These are phyloP conservation scores for Purpureocillium takamizusanense DNA, from an alignment of 2,329 filamentous ascomycete species.

Conservation along the genomic window DNA sequence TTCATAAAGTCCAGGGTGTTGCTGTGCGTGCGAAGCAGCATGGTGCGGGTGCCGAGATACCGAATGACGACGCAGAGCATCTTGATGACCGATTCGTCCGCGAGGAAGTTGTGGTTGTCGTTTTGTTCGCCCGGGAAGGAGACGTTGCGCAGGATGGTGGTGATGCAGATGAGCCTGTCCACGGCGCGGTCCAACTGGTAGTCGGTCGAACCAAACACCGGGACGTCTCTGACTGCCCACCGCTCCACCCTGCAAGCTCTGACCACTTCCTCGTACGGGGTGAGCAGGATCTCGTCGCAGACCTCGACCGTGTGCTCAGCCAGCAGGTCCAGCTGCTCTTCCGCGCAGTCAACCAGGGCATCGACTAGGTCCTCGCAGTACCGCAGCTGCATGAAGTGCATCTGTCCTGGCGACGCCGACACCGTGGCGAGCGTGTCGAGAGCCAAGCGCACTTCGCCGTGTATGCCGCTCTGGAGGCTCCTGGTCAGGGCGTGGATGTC, in stretches of 20 bases:
- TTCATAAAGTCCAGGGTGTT: slow-evolving; percentile 98
- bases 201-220: slow-evolving; percentile 63
- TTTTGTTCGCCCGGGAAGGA: slow-evolving; percentile 62
- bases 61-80: slow-evolving; percentile 78
- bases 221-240: slow-evolving; percentile 61
- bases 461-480: slow-evolving; percentile 82
- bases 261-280: slow-evolving; percentile 79
- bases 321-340: slow-evolving; percentile 78
- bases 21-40: slow-evolving; percentile 69
- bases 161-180: slow-evolving; percentile 81
- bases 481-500: slow-evolving; percentile 85
- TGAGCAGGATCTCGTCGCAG: slow-evolving; percentile 75
- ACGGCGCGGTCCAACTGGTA: slow-evolving; percentile 82
- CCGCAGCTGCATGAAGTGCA: slow-evolving; percentile 57
- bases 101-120: slow-evolving; percentile 63
- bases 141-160: slow-evolving; percentile 84
- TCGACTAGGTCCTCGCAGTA: slow-evolving; percentile 85
- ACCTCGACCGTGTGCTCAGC: slow-evolving; percentile 77
- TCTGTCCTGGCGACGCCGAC: slow-evolving; percentile 50
- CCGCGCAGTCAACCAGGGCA: slow-evolving; percentile 79
- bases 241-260: slow-evolving; percentile 70
- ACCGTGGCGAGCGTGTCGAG: slow-evolving; percentile 73
- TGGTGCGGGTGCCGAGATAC: slow-evolving; percentile 80
- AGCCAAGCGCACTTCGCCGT: slow-evolving; percentile 80
- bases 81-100: slow-evolving; percentile 68